These are phyloP conservation scores for Tricholoma furcatifolium DNA, from an alignment of 768 basidiomycete genomes.

Conservation along the genomic window DNA sequence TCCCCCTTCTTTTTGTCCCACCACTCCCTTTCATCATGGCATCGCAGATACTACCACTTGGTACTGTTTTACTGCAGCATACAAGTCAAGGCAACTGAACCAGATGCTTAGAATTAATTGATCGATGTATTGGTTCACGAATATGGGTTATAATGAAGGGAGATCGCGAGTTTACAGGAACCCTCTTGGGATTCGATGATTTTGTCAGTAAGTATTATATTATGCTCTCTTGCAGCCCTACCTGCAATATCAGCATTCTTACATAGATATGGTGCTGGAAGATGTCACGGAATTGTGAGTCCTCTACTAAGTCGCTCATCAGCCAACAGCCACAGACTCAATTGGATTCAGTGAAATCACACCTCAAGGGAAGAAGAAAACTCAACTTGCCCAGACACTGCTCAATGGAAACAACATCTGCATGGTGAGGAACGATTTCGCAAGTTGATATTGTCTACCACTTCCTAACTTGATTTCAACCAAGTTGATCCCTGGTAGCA, in stretches of 20 bases:
- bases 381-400: slow-evolving; percentile 82
- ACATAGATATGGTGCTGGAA: slow-evolving; percentile 86
- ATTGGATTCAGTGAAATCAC: slow-evolving; percentile 68
- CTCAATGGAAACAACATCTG: slow-evolving; percentile 96
- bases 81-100: not conserved
- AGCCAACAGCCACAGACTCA: not conserved
- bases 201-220: slow-evolving; percentile 86
- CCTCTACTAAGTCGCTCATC: not conserved
- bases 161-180: slow-evolving; percentile 96
- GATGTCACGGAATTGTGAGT: slow-evolving; percentile 96
- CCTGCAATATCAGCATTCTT: not conserved
- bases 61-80: slow-evolving; percentile 34
- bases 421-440: slow-evolving; percentile 60
- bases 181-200: slow-evolving; percentile 94
- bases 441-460: not conserved
- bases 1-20: too few species aligned
- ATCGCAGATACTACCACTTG: slow-evolving; percentile 92
- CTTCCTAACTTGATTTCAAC: slow-evolving; percentile 21
- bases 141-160: slow-evolving; percentile 99
- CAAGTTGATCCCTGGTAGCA: slow-evolving; percentile 72
- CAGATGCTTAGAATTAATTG: slow-evolving; percentile 75
- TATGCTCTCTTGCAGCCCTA: not conserved
- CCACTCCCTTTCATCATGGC: slow-evolving; percentile 53
- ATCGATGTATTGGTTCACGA: slow-evolving; percentile 93
- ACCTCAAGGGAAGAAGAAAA: slow-evolving; percentile 78